Conservation (phyloP, 75 land plant genomes). For the Larix kaempferi region DNA sequence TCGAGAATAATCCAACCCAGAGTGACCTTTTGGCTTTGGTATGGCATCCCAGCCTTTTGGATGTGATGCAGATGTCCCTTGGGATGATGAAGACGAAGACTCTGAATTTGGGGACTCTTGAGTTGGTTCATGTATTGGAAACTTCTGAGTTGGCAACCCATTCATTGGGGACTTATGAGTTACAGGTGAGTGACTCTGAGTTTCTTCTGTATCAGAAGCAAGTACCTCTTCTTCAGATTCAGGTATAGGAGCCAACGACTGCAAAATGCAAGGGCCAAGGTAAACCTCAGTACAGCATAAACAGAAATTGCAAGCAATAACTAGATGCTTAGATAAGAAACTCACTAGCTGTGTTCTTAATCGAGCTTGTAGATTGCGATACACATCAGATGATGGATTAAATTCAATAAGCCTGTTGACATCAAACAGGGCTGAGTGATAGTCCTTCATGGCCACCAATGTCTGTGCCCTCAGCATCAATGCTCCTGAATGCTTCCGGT, state of each 20-base stretch:
- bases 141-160: slow-evolving; percentile 1
- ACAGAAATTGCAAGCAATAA: slow-evolving; percentile 3
- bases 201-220: slow-evolving; percentile 42
- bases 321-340: slow-evolving; percentile 27
- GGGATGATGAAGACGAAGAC: slow-evolving; percentile 5
- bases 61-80: slow-evolving; percentile 15
- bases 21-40: slow-evolving; percentile 93
- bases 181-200: slow-evolving; percentile 7
- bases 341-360: slow-evolving; percentile 86
- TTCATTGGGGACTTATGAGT: neutral
- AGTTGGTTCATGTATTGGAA: neutral
- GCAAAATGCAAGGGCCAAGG: slow-evolving; percentile 1
- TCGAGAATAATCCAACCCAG: slow-evolving; percentile 82
- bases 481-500: slow-evolving; percentile 91
- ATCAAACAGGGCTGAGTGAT: slow-evolving; percentile 96
- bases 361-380: slow-evolving; percentile 75
- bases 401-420: slow-evolving; percentile 89
- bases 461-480: slow-evolving; percentile 98
- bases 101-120: slow-evolving; percentile 6
- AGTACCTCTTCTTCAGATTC: slow-evolving; percentile 66
- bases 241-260: slow-evolving; percentile 90
- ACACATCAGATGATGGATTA: slow-evolving; percentile 87
- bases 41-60: slow-evolving; percentile 85
- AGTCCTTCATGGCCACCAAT: slow-evolving; percentile 88
- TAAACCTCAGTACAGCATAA: neutral